Conservation (phyloP, 1,284 basidiomycete species). For the Phellinidium pouzarii region DNA sequence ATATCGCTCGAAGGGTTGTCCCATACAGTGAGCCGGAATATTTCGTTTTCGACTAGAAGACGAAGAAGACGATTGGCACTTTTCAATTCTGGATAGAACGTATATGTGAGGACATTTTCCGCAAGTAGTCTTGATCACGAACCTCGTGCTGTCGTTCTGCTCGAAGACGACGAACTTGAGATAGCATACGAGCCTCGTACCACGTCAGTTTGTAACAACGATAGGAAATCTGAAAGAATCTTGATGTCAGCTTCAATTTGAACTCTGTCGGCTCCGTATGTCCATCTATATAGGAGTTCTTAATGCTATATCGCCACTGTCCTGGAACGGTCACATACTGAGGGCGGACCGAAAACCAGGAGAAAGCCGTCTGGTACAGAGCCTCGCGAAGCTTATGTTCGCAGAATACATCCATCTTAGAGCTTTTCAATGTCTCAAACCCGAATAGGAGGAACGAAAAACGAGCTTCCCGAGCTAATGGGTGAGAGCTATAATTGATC, state of each 20-base stretch:
- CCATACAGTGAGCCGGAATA: constrained; percentile 86
- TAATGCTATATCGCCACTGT: constrained; percentile 7
- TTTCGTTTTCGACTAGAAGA: constrained; percentile 86
- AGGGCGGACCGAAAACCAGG: constrained; percentile 89
- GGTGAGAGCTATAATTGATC: constrained; percentile 65
- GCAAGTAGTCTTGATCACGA: constrained; percentile 17
- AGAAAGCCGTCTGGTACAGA: constrained; percentile 76
- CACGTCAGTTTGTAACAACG: constrained; percentile 68
- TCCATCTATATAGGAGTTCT: constrained; percentile 60
- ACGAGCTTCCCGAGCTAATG: constrained; percentile 83
- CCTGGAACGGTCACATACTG: constrained; percentile 49
- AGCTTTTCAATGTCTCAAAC: constrained; percentile 88
- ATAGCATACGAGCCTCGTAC: constrained; percentile 60
- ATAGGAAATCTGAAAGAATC: constrained; percentile 78
- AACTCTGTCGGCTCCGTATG: constrained; percentile 86
- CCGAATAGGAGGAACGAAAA: constrained; percentile 90
- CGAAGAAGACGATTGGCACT: constrained; percentile 69
- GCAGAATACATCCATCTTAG: constrained; percentile 77
- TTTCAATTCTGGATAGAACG: constrained; percentile 26
- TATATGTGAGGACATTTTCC: constrained; percentile 35
- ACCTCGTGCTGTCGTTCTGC: constrained; percentile 33
- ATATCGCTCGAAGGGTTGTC: constrained; percentile 78
- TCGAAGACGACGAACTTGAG: constrained; percentile 52
- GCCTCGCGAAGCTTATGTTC: constrained; percentile 75
- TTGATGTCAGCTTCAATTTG: constrained; percentile 88